phyloP scores from a whole-genome alignment of 257 asterid genomes.

The Apocynum venetum region DNA sequence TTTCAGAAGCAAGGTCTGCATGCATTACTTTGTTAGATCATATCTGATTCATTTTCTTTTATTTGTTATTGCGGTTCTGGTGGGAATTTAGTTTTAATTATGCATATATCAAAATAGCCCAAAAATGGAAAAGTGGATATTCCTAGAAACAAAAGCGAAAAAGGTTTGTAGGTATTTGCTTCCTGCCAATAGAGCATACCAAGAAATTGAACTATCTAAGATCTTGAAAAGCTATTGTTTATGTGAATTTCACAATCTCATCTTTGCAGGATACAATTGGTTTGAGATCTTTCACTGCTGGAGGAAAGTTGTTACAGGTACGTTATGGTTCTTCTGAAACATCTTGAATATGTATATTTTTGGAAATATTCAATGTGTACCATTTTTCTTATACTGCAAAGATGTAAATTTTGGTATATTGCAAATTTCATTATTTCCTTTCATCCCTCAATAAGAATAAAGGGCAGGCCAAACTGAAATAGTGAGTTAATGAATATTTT shows the following conservation, averaged over 20 bases:
- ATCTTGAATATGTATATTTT: neutral
- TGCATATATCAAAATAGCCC: neutral
- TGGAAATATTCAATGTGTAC: neutral
- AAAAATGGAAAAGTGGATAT: neutral
- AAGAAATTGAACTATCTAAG: neutral
- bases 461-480: neutral
- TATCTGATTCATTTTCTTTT: neutral
- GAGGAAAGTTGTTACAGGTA: slow-evolving; percentile 97
- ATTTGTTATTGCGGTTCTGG: neutral
- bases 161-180: neutral
- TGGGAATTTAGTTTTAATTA: neutral
- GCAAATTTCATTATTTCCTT: slow-evolving; percentile 2
- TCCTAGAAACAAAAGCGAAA: neutral
- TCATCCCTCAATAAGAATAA: neutral
- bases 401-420: neutral
- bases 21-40: slow-evolving; percentile 2
- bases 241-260: slow-evolving; percentile 1
- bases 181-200: neutral
- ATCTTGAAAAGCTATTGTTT: neutral
- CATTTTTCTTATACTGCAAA: neutral
- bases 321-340: slow-evolving; percentile 2
- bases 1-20: slow-evolving; percentile 72
- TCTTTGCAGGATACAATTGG: slow-evolving; percentile 86
- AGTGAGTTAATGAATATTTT: neutral
- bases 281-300: slow-evolving; percentile 96